These are phyloP conservation scores for Quercus variabilis DNA, from an alignment of 306 rosid genomes.

Conservation along the genomic window DNA sequence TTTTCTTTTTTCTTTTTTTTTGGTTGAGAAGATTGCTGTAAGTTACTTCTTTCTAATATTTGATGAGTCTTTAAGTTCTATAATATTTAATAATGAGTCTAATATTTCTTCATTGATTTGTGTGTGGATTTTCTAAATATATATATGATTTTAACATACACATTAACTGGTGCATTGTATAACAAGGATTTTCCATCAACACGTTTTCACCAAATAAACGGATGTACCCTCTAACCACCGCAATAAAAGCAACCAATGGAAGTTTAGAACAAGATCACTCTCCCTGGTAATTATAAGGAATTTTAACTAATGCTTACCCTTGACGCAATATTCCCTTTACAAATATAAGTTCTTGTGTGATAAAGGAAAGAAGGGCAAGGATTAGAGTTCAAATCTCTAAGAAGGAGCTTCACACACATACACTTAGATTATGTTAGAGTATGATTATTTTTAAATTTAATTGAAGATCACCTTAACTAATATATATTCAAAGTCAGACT, in stretches of 20 bases:
- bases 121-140: too few species aligned
- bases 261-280: conserved; percentile 25
- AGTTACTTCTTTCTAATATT: conserved; percentile 7
- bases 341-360: too few species aligned
- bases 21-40: conserved; percentile 18
- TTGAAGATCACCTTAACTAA: not conserved
- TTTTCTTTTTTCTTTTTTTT: too few species aligned
- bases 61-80: too few species aligned
- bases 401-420: too few species aligned
- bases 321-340: too few species aligned
- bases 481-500: not conserved
- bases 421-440: too few species aligned
- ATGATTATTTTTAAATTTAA: not conserved
- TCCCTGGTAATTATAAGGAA: conserved; percentile 32
- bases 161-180: not conserved
- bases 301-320: not conserved
- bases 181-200: conserved; percentile 63
- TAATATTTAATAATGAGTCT: too few species aligned
- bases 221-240: conserved; percentile 16
- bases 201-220: conserved; percentile 8
- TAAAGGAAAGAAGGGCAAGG: too few species aligned
- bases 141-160: not conserved
- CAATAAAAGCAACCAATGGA: conserved; percentile 38
- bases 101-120: too few species aligned
- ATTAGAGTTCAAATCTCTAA: too few species aligned